A percentile compares a stretch with the other conserved stretches of the same genome.
phyloP scores from a whole-genome alignment of 208 protist species.

The Crithidia fasciculata region DNA sequence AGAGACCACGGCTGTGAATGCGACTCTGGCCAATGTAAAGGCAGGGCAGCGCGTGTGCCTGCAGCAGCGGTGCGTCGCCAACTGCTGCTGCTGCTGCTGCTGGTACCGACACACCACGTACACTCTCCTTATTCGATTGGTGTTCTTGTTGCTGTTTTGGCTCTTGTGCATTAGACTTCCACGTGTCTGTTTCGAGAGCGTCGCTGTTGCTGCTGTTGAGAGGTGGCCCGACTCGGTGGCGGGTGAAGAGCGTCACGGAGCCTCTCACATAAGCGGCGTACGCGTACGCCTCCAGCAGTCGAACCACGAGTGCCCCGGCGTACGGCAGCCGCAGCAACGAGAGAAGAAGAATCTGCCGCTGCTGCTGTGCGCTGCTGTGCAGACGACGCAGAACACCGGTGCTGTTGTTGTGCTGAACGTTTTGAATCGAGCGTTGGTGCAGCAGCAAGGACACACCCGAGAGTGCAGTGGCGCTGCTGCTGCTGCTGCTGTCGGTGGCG shows the following conservation, averaged over 20 bases:
- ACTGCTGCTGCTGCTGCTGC: background rate
- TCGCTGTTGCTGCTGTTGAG: background rate
- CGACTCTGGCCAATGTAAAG: conserved; percentile 67
- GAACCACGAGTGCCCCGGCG: conserved; percentile 23
- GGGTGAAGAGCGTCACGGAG: conserved; percentile 55
- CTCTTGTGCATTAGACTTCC: background rate
- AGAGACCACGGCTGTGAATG: conserved; percentile 76
- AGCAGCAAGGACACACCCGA: background rate
- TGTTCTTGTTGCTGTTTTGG: background rate
- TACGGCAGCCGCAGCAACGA: conserved; percentile 29
- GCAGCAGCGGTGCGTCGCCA: conserved; percentile 34
- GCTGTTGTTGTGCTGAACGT: background rate
- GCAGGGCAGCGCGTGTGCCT: conserved; percentile 38
- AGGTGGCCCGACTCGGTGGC: background rate
- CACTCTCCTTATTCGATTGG: no score
- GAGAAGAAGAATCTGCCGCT: conserved; percentile 22
- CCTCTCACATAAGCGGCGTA: conserved; percentile 62
- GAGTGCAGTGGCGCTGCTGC: background rate
- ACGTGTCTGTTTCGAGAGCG: no score
- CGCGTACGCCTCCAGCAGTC: conserved; percentile 34
- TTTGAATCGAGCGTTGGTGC: background rate
- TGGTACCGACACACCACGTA: no score
- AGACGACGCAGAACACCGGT: background rate
- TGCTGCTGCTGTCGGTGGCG: background rate
- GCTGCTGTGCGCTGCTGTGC: conserved; percentile 15